Percentiles rank a stretch among this genome's conserved stretches.
Evolutionary conservation across 345 rosid genomes (phyloP).

Genomic region (Psidium friedrichsthalianum): DNA sequence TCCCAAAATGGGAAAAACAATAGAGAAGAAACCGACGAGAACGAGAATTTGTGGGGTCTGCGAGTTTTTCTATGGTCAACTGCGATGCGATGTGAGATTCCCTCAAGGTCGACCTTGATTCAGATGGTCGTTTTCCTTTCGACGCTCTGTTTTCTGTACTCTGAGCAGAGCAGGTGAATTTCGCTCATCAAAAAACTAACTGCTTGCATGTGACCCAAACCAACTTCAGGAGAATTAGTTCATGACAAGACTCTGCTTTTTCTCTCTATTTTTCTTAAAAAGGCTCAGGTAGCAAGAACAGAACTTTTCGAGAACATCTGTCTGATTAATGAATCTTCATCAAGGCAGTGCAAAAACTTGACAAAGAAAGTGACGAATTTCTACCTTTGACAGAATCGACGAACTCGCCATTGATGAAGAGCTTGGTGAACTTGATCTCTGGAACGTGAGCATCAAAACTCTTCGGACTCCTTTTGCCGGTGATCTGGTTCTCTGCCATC

Average conservation of each 20-base stretch:
- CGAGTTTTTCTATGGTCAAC: neutral
- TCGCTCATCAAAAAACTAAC: neutral
- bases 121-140: neutral
- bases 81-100: neutral
- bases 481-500: constrained; percentile 17
- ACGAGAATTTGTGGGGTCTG: neutral
- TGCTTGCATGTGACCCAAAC: neutral
- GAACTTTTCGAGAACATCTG: no score
- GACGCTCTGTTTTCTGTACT: neutral
- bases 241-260: neutral
- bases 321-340: neutral
- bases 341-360: neutral
- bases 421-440: constrained; percentile 45
- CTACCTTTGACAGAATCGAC: constrained; percentile 51
- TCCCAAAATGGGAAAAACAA: neutral
- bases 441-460: constrained; percentile 18
- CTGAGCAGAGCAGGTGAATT: neutral
- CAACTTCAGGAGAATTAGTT: neutral
- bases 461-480: constrained; percentile 20
- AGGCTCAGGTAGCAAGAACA: no score
- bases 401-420: constrained; percentile 60
- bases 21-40: neutral
- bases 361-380: neutral
- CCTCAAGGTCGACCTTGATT: neutral
- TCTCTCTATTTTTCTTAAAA: no score